A percentile compares a stretch with the other conserved stretches of the same genome.
phyloP scores from a whole-genome alignment of 1,284 basidiomycete genomes.

The Vanrija humicola region DNA sequence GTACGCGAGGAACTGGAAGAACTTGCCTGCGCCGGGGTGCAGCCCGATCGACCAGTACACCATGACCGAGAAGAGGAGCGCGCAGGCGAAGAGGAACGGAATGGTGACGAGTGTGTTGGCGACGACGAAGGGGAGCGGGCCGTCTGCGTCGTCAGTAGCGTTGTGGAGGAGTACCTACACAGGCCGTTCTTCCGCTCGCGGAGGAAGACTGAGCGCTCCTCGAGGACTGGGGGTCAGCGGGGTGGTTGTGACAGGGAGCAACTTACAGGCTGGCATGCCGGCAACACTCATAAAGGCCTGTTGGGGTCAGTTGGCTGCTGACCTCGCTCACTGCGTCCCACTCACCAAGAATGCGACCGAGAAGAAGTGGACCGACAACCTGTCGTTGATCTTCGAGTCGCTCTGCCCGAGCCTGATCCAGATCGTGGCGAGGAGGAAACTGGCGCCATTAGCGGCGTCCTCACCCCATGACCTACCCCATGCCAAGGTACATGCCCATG shows the following conservation, averaged over 20 bases:
- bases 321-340: too few species aligned
- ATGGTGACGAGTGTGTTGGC: constrained; percentile 43
- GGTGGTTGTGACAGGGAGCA: too few species aligned
- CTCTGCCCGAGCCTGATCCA: constrained; percentile 56
- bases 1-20: constrained; percentile 58
- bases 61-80: constrained; percentile 30
- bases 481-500: constrained; percentile 58
- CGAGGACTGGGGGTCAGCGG: constrained; percentile 42
- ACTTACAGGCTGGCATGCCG: constrained; percentile 5
- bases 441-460: too few species aligned
- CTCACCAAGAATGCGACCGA: constrained; percentile 57
- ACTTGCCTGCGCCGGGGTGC: constrained; percentile 32
- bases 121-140: constrained; percentile 32
- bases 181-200: constrained; percentile 38
- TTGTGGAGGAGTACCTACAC: constrained; percentile 21
- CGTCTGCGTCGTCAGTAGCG: constrained; percentile 31
- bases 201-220: constrained; percentile 48
- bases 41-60: constrained; percentile 26
- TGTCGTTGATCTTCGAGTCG: constrained; percentile 43
- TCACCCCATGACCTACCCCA: constrained; percentile 41
- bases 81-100: constrained; percentile 46
- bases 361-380: constrained; percentile 52
- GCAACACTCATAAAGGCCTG: constrained; percentile 53
- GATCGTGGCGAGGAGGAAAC: constrained; percentile 57
- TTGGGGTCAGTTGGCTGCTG: too few species aligned